Evolutionary conservation across 163 green algal species (phyloP).

Genomic region (Prototheca cutis): DNA sequence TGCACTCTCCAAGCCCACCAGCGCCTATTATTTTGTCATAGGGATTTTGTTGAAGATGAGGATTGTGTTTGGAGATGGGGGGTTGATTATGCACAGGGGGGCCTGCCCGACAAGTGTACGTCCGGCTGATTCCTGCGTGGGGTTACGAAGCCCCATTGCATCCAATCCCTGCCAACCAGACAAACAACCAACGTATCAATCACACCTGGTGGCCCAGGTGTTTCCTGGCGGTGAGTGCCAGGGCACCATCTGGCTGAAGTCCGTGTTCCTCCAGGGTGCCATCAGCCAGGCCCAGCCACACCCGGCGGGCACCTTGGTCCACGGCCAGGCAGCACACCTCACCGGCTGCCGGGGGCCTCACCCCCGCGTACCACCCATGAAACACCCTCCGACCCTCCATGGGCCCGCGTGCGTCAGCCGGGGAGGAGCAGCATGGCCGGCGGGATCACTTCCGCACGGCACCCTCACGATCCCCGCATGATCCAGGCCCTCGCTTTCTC

Average conservation of each 20-base stretch:
- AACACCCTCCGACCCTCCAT: background rate
- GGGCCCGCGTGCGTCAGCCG: no score
- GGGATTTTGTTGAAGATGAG: no score
- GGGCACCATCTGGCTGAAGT: background rate
- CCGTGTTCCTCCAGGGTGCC: constrained; percentile 1
- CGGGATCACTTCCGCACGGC: background rate
- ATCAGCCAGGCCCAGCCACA: background rate
- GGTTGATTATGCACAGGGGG: no score
- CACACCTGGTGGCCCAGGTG: background rate
- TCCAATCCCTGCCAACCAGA: background rate
- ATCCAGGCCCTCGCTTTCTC: no score
- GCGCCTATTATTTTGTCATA: no score
- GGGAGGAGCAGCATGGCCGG: no score
- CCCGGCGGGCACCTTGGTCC: background rate
- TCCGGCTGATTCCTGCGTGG: no score
- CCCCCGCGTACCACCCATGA: background rate
- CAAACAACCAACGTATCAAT: background rate
- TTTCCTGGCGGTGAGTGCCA: constrained; percentile 2
- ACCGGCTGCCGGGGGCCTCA: background rate
- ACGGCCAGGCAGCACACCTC: background rate
- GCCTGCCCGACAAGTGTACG: no score
- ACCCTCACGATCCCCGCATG: no score
- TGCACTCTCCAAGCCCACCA: background rate
- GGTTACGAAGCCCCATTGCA: background rate
- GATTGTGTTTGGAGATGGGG: no score